Conservation (phyloP, 768 basidiomycete species). For the Termitomyces sp. region DNA sequence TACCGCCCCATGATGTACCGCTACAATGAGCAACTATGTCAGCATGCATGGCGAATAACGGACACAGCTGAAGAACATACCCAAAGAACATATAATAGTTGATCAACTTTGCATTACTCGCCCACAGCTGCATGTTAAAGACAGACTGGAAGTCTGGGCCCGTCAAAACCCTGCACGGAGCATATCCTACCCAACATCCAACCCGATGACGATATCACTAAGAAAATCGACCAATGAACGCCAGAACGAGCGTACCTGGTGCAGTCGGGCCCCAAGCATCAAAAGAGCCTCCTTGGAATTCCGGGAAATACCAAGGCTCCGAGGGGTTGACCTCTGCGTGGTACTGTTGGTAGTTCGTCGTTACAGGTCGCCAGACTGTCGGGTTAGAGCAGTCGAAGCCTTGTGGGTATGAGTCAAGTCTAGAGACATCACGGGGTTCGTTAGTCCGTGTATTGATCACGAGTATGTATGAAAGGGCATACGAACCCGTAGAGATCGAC, state of each 20-base stretch:
- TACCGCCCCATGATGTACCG: conserved; percentile 80
- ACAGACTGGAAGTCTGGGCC: conserved; percentile 74
- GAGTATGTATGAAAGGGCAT: neutral
- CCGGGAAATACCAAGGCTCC: conserved; percentile 68
- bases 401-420: conserved; percentile 71
- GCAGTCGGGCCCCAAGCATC: conserved; percentile 78
- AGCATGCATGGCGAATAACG: neutral
- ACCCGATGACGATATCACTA: neutral
- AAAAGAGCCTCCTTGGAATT: conserved; percentile 73
- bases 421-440: conserved; percentile 10
- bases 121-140: conserved; percentile 75
- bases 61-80: conserved; percentile 25
- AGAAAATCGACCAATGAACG: neutral
- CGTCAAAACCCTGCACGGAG: conserved; percentile 57
- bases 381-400: conserved; percentile 79
- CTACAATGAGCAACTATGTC: conserved; percentile 26
- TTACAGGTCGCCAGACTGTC: conserved; percentile 56
- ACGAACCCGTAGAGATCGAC: conserved; percentile 71
- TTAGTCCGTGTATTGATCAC: neutral
- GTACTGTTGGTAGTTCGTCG: conserved; percentile 58
- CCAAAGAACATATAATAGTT: conserved; percentile 86
- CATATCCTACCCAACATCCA: conserved; percentile 42
- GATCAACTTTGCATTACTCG: conserved; percentile 74
- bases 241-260: conserved; percentile 36
- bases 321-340: conserved; percentile 44